A percentile compares a stretch with the other conserved stretches of the same genome.
phyloP scores from a whole-genome alignment of 805 yeast species.

The Monosporozyma aerobia region DNA sequence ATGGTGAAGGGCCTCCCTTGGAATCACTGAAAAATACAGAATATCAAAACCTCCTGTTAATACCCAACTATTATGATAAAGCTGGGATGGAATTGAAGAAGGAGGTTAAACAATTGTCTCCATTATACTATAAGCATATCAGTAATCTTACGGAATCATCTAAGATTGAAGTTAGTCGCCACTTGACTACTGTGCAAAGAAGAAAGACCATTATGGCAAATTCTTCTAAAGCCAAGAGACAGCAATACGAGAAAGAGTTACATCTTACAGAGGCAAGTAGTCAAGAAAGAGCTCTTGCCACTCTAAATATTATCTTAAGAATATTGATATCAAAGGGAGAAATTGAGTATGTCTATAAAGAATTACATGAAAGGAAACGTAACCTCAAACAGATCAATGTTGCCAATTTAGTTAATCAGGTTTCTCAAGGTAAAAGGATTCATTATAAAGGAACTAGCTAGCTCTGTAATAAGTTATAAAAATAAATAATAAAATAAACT shows the following conservation, averaged over 20 bases:
- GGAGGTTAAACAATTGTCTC: conserved; percentile 46
- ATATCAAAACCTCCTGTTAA: conserved; percentile 53
- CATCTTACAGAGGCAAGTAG: not conserved
- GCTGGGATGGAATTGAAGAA: conserved; percentile 37
- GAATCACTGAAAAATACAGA: conserved; percentile 50
- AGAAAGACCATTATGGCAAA: conserved; percentile 63
- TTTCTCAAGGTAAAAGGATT: conserved; percentile 15
- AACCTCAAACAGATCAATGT: conserved; percentile 29
- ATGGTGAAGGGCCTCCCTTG: conserved; percentile 72
- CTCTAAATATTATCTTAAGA: conserved; percentile 66
- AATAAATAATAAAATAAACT: not conserved
- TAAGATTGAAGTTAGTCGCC: conserved; percentile 22
- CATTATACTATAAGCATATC: conserved; percentile 8
- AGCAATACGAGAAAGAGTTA: conserved; percentile 8
- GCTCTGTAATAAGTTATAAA: not conserved
- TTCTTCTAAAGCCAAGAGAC: conserved; percentile 49
- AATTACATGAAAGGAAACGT: conserved; percentile 54
- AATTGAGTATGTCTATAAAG: conserved; percentile 44
- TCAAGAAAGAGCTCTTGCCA: conserved; percentile 27
- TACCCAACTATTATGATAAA: conserved; percentile 59
- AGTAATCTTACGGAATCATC: conserved; percentile 19
- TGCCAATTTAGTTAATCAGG: conserved; percentile 22
- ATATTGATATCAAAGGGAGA: conserved; percentile 61
- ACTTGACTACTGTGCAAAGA: conserved; percentile 47
- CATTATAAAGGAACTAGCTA: conserved; percentile 4